Percentiles rank a stretch among this genome's conserved stretches.
phyloP scores from a whole-genome alignment of 2,329 filamentous ascomycete genomes.

The Penicillium sp. region DNA sequence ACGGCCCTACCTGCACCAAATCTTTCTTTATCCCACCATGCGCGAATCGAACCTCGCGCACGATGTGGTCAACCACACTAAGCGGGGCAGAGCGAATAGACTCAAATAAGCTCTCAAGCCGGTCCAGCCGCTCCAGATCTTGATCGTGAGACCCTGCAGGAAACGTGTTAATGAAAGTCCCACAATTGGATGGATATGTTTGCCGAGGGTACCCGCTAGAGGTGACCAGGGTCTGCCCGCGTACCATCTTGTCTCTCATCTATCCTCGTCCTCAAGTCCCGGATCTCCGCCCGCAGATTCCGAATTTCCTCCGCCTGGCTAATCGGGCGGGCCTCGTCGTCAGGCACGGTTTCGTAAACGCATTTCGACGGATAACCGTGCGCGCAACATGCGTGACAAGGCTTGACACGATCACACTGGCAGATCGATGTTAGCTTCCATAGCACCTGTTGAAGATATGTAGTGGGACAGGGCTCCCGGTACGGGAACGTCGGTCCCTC shows the following conservation, averaged over 20 bases:
- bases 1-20: conserved; percentile 21
- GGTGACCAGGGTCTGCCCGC: neutral
- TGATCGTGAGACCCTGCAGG: conserved; percentile 18
- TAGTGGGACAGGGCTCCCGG: neutral
- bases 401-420: conserved; percentile 41
- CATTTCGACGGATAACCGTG: conserved; percentile 42
- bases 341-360: conserved; percentile 35
- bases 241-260: conserved; percentile 26
- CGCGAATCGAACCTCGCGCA: conserved; percentile 30
- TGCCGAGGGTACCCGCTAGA: neutral
- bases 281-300: conserved; percentile 37
- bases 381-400: conserved; percentile 42
- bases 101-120: conserved; percentile 35
- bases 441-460: neutral
- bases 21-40: conserved; percentile 19
- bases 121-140: conserved; percentile 27
- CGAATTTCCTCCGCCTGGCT: conserved; percentile 40
- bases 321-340: conserved; percentile 36
- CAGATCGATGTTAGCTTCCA: conserved; percentile 16
- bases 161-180: conserved; percentile 3
- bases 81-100: conserved; percentile 36
- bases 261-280: conserved; percentile 29
- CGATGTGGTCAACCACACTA: conserved; percentile 31
- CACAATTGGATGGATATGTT: neutral
- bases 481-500: conserved; percentile 14